Evolutionary conservation across 164 flowering plant species (phyloP).

Genomic region (Tinospora cordifolia): DNA sequence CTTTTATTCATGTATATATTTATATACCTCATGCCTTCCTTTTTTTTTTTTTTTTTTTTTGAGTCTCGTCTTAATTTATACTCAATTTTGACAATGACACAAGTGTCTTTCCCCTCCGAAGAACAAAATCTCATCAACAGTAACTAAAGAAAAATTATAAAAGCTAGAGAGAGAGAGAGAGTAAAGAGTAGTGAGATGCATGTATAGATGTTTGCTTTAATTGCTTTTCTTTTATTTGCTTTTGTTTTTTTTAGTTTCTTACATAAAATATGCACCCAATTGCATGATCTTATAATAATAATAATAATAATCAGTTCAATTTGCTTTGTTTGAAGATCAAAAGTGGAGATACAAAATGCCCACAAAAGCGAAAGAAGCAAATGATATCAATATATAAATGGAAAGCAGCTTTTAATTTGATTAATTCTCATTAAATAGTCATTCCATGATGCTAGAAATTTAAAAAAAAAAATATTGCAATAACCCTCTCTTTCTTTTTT

Average conservation of each 20-base stretch:
- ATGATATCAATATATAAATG: constrained; percentile 10
- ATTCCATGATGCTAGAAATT: constrained; percentile 3
- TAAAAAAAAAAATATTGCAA: constrained; percentile 10
- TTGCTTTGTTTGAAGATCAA: constrained; percentile 10
- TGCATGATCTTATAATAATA: constrained; percentile 6
- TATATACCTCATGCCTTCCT: background rate
- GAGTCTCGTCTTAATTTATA: background rate
- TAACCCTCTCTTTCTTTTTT: background rate
- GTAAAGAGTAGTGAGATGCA: background rate
- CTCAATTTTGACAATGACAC: background rate
- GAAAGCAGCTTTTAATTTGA: constrained; percentile 29
- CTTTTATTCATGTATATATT: too few species aligned
- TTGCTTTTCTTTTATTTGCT: background rate
- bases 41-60: too few species aligned
- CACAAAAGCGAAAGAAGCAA: background rate
- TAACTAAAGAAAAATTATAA: background rate
- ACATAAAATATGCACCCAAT: constrained; percentile 12
- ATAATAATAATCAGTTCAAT: too few species aligned
- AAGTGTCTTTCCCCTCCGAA: background rate
- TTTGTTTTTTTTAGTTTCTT: background rate
- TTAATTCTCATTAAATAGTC: constrained; percentile 18
- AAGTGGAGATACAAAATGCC: constrained; percentile 4
- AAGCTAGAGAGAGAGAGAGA: constrained; percentile 2
- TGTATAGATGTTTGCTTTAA: too few species aligned
- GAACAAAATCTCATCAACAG: constrained; percentile 1